phyloP scores from a whole-genome alignment of 2,329 filamentous ascomycete species.

The Emmonsiellopsis sp. region DNA sequence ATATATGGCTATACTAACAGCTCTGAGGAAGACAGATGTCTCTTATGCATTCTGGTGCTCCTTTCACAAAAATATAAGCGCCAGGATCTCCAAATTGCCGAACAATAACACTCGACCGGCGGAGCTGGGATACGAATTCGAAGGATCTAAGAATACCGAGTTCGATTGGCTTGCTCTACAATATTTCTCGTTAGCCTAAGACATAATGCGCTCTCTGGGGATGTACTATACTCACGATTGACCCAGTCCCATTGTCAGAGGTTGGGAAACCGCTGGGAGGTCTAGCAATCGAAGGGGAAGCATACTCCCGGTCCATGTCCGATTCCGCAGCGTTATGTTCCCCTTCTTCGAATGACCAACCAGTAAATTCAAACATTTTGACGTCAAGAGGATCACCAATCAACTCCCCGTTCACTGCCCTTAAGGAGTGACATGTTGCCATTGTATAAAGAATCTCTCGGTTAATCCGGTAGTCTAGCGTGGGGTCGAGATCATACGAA shows the following conservation, averaged over 20 bases:
- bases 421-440: conserved; percentile 92
- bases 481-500: conserved; percentile 48
- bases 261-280: conserved; percentile 58
- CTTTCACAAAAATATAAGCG: conserved; percentile 87
- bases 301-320: conserved; percentile 67
- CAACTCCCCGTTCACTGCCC: conserved; percentile 76
- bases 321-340: conserved; percentile 55
- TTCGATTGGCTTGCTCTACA: conserved; percentile 53
- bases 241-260: conserved; percentile 34
- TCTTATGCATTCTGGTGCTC: conserved; percentile 90
- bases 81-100: conserved; percentile 76
- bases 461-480: conserved; percentile 50
- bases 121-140: conserved; percentile 87
- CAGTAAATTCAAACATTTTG: conserved; percentile 97
- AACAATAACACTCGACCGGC: conserved; percentile 86
- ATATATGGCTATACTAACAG: conserved; percentile 43
- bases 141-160: conserved; percentile 86
- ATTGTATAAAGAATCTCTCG: conserved; percentile 80
- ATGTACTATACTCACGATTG: conserved; percentile 7
- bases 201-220: neutral
- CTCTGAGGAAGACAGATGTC: conserved; percentile 80
- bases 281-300: conserved; percentile 69
- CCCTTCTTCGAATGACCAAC: conserved; percentile 87
- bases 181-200: neutral
- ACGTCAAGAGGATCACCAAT: conserved; percentile 89